These are phyloP conservation scores for Talaromyces sp. DNA, from an alignment of 2,329 filamentous ascomycete species.

Conservation along the genomic window DNA sequence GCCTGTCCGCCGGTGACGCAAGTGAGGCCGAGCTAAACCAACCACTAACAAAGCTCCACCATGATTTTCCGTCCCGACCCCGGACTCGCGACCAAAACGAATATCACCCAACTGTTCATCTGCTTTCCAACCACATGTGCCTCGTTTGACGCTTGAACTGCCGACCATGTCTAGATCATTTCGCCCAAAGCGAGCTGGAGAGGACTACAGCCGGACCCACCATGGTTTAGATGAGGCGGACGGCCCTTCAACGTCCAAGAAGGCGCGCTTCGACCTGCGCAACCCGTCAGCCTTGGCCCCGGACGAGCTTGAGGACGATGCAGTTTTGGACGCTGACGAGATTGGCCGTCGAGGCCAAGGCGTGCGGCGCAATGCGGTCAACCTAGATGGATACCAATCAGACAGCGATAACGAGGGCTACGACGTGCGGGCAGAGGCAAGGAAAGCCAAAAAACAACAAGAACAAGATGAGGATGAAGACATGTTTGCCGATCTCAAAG, in stretches of 20 bases:
- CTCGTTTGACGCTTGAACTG: neutral
- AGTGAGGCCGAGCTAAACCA: neutral
- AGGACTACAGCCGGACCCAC: slow-evolving; percentile 72
- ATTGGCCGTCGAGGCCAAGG: slow-evolving; percentile 68
- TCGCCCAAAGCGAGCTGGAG: slow-evolving; percentile 76
- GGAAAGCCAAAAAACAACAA: slow-evolving; percentile 32
- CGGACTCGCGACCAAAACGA: slow-evolving; percentile 16
- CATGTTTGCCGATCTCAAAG: slow-evolving; percentile 74
- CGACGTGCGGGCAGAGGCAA: slow-evolving; percentile 63
- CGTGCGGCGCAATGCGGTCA: slow-evolving; percentile 88
- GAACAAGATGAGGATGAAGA: slow-evolving; percentile 49
- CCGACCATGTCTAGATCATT: slow-evolving; percentile 56
- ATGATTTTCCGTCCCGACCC: slow-evolving; percentile 38
- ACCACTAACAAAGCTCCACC: slow-evolving; percentile 6
- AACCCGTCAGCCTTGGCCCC: slow-evolving; percentile 90
- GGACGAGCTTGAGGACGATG: slow-evolving; percentile 68
- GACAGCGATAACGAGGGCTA: slow-evolving; percentile 91
- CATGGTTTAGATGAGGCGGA: slow-evolving; percentile 45
- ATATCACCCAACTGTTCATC: neutral
- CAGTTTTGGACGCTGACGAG: slow-evolving; percentile 82
- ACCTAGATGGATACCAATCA: slow-evolving; percentile 93
- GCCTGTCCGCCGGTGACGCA: slow-evolving; percentile 4
- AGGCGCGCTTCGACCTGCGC: slow-evolving; percentile 86
- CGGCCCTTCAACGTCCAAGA: slow-evolving; percentile 56
- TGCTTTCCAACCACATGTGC: neutral